These are phyloP conservation scores for Epichloe sylvatica DNA, from an alignment of 2,329 filamentous ascomycete species.

Conservation along the genomic window DNA sequence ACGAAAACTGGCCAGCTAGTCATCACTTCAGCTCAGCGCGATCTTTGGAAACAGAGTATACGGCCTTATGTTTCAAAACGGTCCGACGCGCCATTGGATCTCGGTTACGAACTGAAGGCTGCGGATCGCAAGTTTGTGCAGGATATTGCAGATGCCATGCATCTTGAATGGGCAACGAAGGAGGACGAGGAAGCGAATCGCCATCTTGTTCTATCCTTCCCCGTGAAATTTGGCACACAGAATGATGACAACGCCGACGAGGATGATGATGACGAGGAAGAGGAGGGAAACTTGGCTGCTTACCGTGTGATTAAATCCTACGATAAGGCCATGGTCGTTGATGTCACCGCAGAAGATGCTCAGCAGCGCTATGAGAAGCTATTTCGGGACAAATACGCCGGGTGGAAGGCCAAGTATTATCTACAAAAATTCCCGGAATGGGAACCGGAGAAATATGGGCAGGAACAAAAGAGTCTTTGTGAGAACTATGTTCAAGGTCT, in stretches of 20 bases:
- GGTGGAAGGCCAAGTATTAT: constrained; percentile 95
- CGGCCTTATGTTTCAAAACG: constrained; percentile 70
- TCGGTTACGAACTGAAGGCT: constrained; percentile 60
- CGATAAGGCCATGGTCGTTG: constrained; percentile 75
- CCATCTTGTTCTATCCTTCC: constrained; percentile 37
- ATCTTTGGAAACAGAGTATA: constrained; percentile 65
- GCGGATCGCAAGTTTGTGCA: constrained; percentile 88
- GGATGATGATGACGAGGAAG: constrained; percentile 30
- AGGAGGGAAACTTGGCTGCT: constrained; percentile 76
- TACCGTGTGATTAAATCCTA: constrained; percentile 78
- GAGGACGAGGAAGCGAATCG: constrained; percentile 42
- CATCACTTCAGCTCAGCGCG: constrained; percentile 67
- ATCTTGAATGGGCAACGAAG: constrained; percentile 43
- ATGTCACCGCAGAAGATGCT: constrained; percentile 64
- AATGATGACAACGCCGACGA: constrained; percentile 29
- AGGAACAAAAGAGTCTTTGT: constrained; percentile 65
- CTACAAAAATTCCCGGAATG: constrained; percentile 75
- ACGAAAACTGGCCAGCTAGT: constrained; percentile 47
- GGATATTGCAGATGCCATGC: constrained; percentile 56
- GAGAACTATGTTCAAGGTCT: constrained; percentile 97
- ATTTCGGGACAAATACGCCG: constrained; percentile 78
- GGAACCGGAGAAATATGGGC: constrained; percentile 60
- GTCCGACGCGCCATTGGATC: constrained; percentile 50
- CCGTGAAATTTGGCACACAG: constrained; percentile 38
- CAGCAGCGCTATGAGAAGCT: constrained; percentile 66